phyloP scores from a whole-genome alignment of 1,139 yeast genomes.

The Candida freyschussii region DNA sequence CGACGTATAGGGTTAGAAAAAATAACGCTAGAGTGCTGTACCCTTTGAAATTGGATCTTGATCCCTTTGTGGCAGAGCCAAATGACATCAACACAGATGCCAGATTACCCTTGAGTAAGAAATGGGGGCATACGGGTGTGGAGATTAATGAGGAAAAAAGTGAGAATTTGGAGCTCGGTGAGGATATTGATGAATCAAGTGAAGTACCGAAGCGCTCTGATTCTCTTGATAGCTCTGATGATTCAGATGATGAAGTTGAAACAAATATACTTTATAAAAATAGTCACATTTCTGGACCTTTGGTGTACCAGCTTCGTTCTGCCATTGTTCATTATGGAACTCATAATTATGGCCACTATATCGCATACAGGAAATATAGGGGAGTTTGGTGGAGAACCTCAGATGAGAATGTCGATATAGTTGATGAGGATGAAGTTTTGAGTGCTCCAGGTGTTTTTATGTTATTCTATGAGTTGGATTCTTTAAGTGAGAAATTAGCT shows the following conservation, averaged over 20 bases:
- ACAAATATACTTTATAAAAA: slow-evolving; percentile 16
- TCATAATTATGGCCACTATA: slow-evolving; percentile 92
- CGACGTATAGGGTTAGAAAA: slow-evolving; percentile 77
- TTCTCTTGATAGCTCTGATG: slow-evolving; percentile 1
- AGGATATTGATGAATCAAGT: neutral
- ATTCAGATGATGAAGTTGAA: slow-evolving; percentile 1
- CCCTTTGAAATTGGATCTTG: slow-evolving; percentile 61
- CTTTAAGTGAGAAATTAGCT: slow-evolving; percentile 33
- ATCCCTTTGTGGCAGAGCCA: slow-evolving; percentile 66
- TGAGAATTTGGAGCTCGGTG: slow-evolving; percentile 9
- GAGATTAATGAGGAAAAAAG: slow-evolving; percentile 20
- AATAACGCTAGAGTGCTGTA: slow-evolving; percentile 79
- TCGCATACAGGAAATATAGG: slow-evolving; percentile 73
- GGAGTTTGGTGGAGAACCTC: slow-evolving; percentile 95
- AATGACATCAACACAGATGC: slow-evolving; percentile 77
- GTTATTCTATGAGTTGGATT: slow-evolving; percentile 75
- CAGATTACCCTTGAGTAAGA: slow-evolving; percentile 64
- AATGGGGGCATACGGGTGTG: slow-evolving; percentile 32
- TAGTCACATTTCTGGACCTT: slow-evolving; percentile 32
- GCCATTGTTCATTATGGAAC: slow-evolving; percentile 91
- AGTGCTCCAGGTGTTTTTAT: slow-evolving; percentile 85
- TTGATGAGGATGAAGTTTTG: slow-evolving; percentile 74
- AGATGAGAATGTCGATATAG: slow-evolving; percentile 81
- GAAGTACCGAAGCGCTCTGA: slow-evolving; percentile 1
- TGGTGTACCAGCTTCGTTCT: slow-evolving; percentile 68